Percentiles rank a stretch among this genome's conserved stretches.
These are phyloP conservation scores for Martensiomyces pterosporus DNA, from an alignment of 192 early-diverging fungal species.

Conservation along the genomic window DNA sequence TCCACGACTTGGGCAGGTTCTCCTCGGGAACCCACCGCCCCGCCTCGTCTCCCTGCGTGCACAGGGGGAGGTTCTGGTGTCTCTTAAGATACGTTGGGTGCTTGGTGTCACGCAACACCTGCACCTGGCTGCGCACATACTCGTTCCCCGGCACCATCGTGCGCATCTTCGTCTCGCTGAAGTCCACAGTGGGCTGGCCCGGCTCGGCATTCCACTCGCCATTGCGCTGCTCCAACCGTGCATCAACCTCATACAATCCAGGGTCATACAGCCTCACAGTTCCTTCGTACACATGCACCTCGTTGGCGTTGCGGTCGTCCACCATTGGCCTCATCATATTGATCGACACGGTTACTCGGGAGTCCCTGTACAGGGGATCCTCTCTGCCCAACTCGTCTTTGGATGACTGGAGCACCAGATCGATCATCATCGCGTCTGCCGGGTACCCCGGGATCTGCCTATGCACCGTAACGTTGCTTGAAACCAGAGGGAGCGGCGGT, in stretches of 20 bases:
- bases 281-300: constrained; percentile 16
- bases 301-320: background rate
- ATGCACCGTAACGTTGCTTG: background rate
- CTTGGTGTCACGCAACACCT: constrained; percentile 3
- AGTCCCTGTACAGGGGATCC: constrained; percentile 15
- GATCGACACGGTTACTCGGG: constrained; percentile 22
- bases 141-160: background rate
- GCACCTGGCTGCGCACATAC: background rate
- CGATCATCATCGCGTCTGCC: constrained; percentile 23
- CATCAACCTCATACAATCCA: constrained; percentile 24
- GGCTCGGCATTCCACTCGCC: constrained; percentile 34
- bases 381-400: background rate
- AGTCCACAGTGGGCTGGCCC: constrained; percentile 2
- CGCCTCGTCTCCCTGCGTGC: constrained; percentile 2
- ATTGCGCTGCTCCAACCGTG: constrained; percentile 21
- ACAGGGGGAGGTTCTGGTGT: constrained; percentile 29
- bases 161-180: constrained; percentile 9
- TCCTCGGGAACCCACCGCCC: constrained; percentile 31
- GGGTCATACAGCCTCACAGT: constrained; percentile 28
- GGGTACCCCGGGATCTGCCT: constrained; percentile 23
- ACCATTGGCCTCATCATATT: background rate
- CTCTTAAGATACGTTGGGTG: constrained; percentile 21
- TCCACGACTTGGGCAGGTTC: constrained; percentile 16
- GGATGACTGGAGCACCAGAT: constrained; percentile 18
- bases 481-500: background rate